Base-by-base conservation (phyloP, 495 filamentous ascomycete species). In the Sporormia fimetaria region DNA sequence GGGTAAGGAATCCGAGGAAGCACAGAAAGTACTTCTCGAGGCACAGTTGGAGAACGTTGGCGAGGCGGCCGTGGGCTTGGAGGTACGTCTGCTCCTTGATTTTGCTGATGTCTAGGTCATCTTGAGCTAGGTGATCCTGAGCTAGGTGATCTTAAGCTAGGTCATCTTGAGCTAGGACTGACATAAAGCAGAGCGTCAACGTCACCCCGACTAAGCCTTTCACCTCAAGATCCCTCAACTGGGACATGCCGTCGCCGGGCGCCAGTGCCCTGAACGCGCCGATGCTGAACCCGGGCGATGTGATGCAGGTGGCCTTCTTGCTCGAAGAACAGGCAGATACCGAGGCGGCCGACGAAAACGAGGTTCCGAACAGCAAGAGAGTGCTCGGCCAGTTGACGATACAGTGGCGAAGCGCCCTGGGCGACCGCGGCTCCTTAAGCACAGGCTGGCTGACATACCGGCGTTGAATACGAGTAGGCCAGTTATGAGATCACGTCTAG, bases 11-110 rank as follows among this genome's bases (percentile, higher is more conserved):
- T n/a, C n/a, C n/a, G 33, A 43, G 7, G 42, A 48, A 36, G 44
- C 63, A 54, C 52, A 37, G 46, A 65, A 76, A 78, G 37, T 42
- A 43, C 41, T 55, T 18, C 65, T 98, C 43, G 90, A 98, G 59
- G 92, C 87, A 24, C 90, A 98, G 62, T 55, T 98, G 42, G 90
- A 98, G 66, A 98, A 96, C 60, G 76, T 86, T 49, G 81, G 82
- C 11, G 78, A 85, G 57, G 69, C 71, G 17, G 67, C 69, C 17
- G 69, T 83, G 42, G 64, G 68, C 36, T 60, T 86, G 38, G 75
- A 80, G 57, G 60, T 62, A 69, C 49, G 68, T 71, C 21, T 15
- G 47, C n/a, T 44, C 36, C 16, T 38, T 41, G 7, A 14, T 50
- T 5, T 28, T 21, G 7, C 32, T 5, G 4, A 36, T 37, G n/a